Percentiles rank a stretch among this genome's conserved stretches.
phyloP scores from a whole-genome alignment of 495 filamentous ascomycete species.

The Elasticomyces elasticus region DNA sequence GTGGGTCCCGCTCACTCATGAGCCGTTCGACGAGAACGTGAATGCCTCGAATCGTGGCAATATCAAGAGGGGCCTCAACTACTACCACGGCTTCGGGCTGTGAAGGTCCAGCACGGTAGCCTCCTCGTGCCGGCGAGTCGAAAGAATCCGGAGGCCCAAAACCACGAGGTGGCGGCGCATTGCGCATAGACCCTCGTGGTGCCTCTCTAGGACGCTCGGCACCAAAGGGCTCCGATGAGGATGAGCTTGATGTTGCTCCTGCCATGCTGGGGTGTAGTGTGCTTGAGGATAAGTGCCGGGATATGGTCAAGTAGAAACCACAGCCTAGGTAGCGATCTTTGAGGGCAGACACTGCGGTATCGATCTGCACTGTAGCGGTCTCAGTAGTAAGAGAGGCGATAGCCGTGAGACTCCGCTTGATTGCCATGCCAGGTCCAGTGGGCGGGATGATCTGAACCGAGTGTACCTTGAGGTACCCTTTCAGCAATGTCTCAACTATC shows the following conservation, averaged over 20 bases:
- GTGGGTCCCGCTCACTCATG: slow-evolving; percentile 62
- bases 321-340: slow-evolving; percentile 82
- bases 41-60: slow-evolving; percentile 72
- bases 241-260: slow-evolving; percentile 35
- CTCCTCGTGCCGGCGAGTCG: slow-evolving; percentile 25
- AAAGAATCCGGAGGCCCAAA: slow-evolving; percentile 78
- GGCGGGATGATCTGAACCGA: slow-evolving; percentile 64
- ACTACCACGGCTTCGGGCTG: slow-evolving; percentile 53
- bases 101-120: background rate
- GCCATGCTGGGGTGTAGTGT: slow-evolving; percentile 49
- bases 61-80: slow-evolving; percentile 64
- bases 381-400: slow-evolving; percentile 81
- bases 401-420: slow-evolving; percentile 69
- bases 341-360: slow-evolving; percentile 62
- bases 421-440: slow-evolving; percentile 45
- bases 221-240: slow-evolving; percentile 65
- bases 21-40: slow-evolving; percentile 71
- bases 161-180: slow-evolving; percentile 52
- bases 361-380: slow-evolving; percentile 76
- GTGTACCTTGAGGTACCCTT: slow-evolving; percentile 59
- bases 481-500: slow-evolving; percentile 64
- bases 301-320: slow-evolving; percentile 73
- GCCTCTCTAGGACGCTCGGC: slow-evolving; percentile 56
- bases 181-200: slow-evolving; percentile 36
- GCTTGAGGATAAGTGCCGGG: slow-evolving; percentile 76